Evolutionary conservation across 2,329 filamentous ascomycete species (phyloP).

Genomic region (Hymenoscyphus fructigenus): DNA sequence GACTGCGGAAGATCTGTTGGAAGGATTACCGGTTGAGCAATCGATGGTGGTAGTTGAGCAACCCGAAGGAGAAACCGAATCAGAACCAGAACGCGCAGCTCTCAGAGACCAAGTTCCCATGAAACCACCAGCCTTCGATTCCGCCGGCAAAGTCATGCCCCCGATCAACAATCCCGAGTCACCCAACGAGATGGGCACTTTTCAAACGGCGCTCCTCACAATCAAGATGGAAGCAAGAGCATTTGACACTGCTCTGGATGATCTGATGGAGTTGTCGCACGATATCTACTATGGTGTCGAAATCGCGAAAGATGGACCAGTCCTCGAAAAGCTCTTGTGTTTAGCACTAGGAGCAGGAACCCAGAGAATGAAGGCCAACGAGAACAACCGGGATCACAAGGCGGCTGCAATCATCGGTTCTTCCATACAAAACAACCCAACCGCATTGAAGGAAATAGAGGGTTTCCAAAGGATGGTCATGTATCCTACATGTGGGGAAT

Average conservation of each 20-base stretch:
- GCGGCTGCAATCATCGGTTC: conserved; percentile 58
- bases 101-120: conserved; percentile 41
- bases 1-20: conserved; percentile 50
- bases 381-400: conserved; percentile 35
- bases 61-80: conserved; percentile 14
- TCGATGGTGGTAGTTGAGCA: conserved; percentile 37
- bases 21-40: conserved; percentile 50
- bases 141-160: conserved; percentile 56
- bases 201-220: conserved; percentile 48
- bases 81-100: conserved; percentile 24
- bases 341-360: conserved; percentile 42
- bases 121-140: conserved; percentile 57
- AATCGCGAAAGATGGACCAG: conserved; percentile 55
- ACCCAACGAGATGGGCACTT: conserved; percentile 44
- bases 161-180: conserved; percentile 41
- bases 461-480: conserved; percentile 44
- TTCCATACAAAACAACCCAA: conserved; percentile 64
- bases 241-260: conserved; percentile 44
- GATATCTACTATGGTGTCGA: conserved; percentile 70
- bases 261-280: conserved; percentile 63
- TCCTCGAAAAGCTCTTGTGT: conserved; percentile 56
- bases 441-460: conserved; percentile 53
- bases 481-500: conserved; percentile 28
- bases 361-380: conserved; percentile 23
- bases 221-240: conserved; percentile 45